Conservation (phyloP, 225 moss, liverwort and hornwort genomes). For the Thuidium tamariscinum region DNA sequence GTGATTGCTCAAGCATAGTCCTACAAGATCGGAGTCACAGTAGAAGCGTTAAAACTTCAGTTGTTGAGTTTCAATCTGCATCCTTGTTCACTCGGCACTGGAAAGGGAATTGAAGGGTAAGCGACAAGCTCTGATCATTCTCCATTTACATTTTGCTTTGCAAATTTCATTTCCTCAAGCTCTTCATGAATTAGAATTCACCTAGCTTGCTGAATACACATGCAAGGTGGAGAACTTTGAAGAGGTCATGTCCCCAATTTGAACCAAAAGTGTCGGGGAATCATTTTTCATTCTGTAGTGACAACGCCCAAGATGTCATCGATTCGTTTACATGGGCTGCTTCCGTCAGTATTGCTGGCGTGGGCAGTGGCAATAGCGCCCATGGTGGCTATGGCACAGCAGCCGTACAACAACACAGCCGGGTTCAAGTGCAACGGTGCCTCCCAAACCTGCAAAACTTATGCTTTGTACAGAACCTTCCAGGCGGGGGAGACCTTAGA, state of each 20-base stretch:
- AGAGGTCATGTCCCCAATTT: background rate
- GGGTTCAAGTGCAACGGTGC: background rate
- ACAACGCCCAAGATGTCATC: background rate
- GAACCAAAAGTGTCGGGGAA: background rate
- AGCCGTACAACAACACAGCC: constrained; percentile 2
- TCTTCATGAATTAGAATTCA: background rate
- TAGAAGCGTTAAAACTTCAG: background rate
- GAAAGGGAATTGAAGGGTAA: background rate
- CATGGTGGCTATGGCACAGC: background rate
- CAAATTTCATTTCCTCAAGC: too few species aligned
- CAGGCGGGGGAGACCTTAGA: background rate
- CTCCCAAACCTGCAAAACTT: background rate
- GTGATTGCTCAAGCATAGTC: too few species aligned
- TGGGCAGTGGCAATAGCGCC: background rate
- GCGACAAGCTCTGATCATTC: too few species aligned
- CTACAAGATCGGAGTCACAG: background rate
- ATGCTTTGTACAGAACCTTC: background rate
- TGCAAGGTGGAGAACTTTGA: background rate
- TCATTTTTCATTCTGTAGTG: too few species aligned
- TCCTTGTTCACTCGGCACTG: background rate
- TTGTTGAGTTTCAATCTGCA: background rate
- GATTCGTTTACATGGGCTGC: background rate
- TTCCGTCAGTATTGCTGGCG: background rate
- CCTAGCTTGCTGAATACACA: background rate
- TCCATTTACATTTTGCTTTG: too few species aligned